Conservation (phyloP, 208 protist genomes). For the Trypanosomatidae sp. region DNA sequence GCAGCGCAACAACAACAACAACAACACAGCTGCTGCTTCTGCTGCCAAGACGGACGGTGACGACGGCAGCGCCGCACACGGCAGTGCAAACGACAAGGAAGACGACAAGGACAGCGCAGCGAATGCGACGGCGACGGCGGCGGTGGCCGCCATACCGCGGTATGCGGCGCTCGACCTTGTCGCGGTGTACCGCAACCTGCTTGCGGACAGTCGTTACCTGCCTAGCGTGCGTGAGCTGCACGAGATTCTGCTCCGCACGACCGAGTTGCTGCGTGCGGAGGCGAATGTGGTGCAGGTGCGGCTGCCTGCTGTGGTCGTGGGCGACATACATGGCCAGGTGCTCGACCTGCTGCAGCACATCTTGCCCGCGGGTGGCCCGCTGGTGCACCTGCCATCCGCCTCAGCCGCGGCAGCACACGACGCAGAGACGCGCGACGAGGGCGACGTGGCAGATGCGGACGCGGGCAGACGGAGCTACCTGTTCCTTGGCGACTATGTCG, state of each 20-base stretch:
- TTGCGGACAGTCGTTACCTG: conserved; percentile 27
- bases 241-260: conserved; percentile 52
- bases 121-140: neutral
- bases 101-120: neutral
- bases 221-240: conserved; percentile 64
- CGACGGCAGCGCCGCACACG: neutral
- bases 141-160: conserved; percentile 2
- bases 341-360: conserved; percentile 55
- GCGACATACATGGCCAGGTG: conserved; percentile 82
- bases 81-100: neutral
- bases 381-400: neutral
- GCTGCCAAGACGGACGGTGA: conserved; percentile 1
- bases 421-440: neutral
- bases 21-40: too few relatives aligned
- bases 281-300: conserved; percentile 94
- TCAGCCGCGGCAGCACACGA: neutral
- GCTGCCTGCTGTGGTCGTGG: conserved; percentile 84
- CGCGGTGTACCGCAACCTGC: conserved; percentile 38
- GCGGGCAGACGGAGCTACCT: conserved; percentile 79
- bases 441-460: neutral
- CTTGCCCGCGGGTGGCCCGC: conserved; percentile 31
- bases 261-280: conserved; percentile 78
- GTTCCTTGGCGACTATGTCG: conserved; percentile 99
- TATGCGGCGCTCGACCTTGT: conserved; percentile 27
- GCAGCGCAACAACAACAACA: conserved; percentile 2